phyloP scores from a whole-genome alignment of 2,329 filamentous ascomycete species.

The Alternaria sp. region DNA sequence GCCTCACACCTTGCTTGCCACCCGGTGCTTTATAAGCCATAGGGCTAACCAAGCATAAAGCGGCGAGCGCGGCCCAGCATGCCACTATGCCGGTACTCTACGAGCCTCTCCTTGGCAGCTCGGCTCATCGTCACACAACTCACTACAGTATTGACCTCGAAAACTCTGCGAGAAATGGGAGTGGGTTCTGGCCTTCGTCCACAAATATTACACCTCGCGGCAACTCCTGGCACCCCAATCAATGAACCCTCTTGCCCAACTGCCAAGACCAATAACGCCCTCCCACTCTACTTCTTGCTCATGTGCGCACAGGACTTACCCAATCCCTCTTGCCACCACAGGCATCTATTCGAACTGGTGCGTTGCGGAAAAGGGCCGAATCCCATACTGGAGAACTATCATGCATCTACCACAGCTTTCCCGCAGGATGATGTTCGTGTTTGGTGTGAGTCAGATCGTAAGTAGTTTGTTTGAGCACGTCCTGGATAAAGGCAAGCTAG shows the following conservation, averaged over 20 bases:
- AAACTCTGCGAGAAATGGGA: background rate
- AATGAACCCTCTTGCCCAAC: background rate
- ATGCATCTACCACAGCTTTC: background rate
- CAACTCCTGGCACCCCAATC: background rate
- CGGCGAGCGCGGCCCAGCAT: background rate
- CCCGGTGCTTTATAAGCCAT: no score
- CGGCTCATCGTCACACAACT: no score
- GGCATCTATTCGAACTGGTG: background rate
- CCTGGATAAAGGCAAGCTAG: background rate
- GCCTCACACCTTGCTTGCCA: no score
- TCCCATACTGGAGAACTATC: slow-evolving; percentile 1
- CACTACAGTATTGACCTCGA: no score
- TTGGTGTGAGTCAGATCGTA: background rate
- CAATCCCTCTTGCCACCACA: background rate
- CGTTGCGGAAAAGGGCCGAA: background rate
- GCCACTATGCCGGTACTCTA: no score
- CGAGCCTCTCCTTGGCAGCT: no score
- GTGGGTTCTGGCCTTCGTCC: background rate
- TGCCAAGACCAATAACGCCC: background rate
- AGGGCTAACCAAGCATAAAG: background rate
- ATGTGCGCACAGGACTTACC: background rate
- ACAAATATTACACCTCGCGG: background rate
- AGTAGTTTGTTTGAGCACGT: background rate
- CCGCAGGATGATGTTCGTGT: background rate
- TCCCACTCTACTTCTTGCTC: background rate